Evolutionary conservation across 371 early-diverging fungal species (phyloP), one percentile per base, ranked within the genome.

Genomic region (Capniomyces stellatus): DNA sequence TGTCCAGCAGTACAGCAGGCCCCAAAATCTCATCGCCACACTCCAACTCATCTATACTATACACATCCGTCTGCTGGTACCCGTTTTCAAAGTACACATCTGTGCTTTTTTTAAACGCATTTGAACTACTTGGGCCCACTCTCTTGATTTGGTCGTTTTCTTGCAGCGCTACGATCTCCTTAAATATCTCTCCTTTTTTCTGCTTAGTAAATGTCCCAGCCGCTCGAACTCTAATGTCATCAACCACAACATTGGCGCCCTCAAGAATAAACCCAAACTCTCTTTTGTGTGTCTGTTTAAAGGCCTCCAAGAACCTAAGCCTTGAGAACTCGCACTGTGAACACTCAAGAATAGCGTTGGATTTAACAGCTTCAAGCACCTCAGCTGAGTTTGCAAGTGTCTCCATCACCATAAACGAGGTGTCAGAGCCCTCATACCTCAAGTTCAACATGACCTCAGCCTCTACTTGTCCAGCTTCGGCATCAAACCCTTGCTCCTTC

Each of bases 371-470:
- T 19, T 51, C 51, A 27, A 19, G 13, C 12, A 40, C 29, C 82
- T 82, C 55, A 24, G 41, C 50, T 25, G 64, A 63, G n/a, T 67
- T 64, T 1, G 46, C 58, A 12, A 57, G 46, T 0, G 84, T 78
- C 58, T 86, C 74, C 13, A 79, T 70, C 0, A 88, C 89, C 94
- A 94, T 94, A 41, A 96, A 59, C 0, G 89, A 78, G n/a, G 85
- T 85, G 62, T 93, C 92, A 0, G 97, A 93, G 13, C 94, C 93
- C 21, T 89, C 77, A 64, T 90, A 96, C 21, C 94, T 83, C 54
- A 96, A 60, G 64, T 93, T 92, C 29, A 92, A 70, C 62, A 82
- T 92, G 15, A 80, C 64, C 54, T 88, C 78, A 13, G 64, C 58
- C 0, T 58, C 55, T 27, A 89, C 81, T 12, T 74, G 68, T 13